Evolutionary conservation across 139 green algal species (phyloP).

Genomic region (Yamagishiella unicocca): DNA sequence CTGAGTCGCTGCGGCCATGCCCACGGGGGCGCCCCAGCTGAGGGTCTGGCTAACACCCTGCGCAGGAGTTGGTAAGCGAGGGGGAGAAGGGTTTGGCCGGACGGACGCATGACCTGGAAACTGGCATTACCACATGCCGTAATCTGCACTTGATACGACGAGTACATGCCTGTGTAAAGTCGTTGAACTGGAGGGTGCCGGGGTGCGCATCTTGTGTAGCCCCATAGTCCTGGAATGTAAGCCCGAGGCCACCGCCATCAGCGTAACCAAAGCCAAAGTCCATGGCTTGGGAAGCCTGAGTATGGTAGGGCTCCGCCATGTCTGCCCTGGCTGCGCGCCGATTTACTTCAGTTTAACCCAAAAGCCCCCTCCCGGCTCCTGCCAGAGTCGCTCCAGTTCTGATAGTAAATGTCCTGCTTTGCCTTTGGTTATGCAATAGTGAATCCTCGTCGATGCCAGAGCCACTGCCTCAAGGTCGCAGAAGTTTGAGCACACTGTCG

Average conservation of each 20-base stretch:
- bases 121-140: not conserved
- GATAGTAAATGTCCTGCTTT: no score
- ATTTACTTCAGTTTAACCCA: not conserved
- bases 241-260: not conserved
- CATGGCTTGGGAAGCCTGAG: conserved; percentile 13
- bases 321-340: not conserved
- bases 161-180: conserved; percentile 32
- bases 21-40: conserved; percentile 14
- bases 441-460: no score
- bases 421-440: no score
- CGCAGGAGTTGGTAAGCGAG: not conserved
- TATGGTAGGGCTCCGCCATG: conserved; percentile 41
- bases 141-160: no score
- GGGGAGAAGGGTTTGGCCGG: not conserved
- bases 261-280: conserved; percentile 14
- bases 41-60: conserved; percentile 44
- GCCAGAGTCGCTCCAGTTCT: no score
- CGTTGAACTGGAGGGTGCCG: conserved; percentile 31
- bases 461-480: no score
- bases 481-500: no score
- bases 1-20: not conserved
- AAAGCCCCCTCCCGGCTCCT: no score
- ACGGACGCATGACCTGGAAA: no score
- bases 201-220: conserved; percentile 44
- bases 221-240: conserved; percentile 54